Evolutionary conservation across 208 protist genomes (phyloP), one percentile per base, ranked within the genome.

Genomic region (Trichomonas vaginalis): DNA sequence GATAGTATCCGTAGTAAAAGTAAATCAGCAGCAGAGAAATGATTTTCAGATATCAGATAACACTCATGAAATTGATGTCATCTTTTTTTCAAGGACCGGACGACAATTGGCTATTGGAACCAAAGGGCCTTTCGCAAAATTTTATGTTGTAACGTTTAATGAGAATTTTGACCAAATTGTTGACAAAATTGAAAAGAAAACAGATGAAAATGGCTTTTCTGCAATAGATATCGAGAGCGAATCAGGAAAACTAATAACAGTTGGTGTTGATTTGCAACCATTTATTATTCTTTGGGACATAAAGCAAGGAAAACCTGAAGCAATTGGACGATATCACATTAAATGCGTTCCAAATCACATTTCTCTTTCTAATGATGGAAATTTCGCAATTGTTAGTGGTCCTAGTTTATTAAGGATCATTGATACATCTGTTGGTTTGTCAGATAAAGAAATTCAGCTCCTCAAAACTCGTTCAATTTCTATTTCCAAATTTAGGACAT

Each of bases 211-310:
- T 56, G 86, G 86, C 6, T 92, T 92, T 92, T 92, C 86, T 51
- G 0, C 27, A 15, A 17, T 92, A 6, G 40, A 42, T n/a, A 48
- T 56, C 27, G n/a, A 92, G 32, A 51, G 45, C 35, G 45, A 92
- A 35, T 48, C 42, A 92, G 45, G 45, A 48, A 48, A 42, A 51
- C 39, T 92, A 51, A 92, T 92, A 32, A 48, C 86, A 21, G 45
- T 92, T 32, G 86, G 86, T 3, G n/a, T 40, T 1, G 86, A 92
- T 92, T 14, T 17, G 10, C 40, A 92, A 51, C 86, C 86, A 56
- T 92, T 40, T 92, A 48, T 92, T n/a, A 92, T 92, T 56, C 39
- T 92, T 39, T 92, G 86, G 86, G 86, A 92, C 37, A 21, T 92
- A 17, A 51, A n/a, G 17, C 86, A 51, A 35, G 15, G 40, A 2